Evolutionary conservation across 306 rosid species (phyloP), one percentile per base, ranked within the genome.

Genomic region (Begonia fuchsioides): DNA sequence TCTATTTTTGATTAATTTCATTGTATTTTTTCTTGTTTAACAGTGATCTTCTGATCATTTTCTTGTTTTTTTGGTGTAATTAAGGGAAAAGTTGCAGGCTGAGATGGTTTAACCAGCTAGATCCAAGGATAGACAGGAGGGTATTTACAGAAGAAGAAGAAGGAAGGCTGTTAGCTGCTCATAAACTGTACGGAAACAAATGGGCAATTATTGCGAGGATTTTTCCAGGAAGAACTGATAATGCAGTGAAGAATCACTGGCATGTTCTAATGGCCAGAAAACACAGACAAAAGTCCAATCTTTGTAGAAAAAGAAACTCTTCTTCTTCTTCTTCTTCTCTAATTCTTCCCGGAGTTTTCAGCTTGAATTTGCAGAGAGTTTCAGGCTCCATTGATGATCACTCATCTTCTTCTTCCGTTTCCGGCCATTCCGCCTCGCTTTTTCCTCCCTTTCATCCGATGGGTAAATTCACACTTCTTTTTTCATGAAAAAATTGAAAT

Each of bases 231-330:
- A 77, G 96, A 49, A 87, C 96, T 14, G 96, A 87, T 61, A 87
- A 87, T 63, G 84, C 93, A 52, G 96, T 87, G 46, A 87, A 87
- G 85, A 87, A 87, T 53, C 96, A 87, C 47, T 87, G 93, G 93
- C 96, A 87, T 48, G 94, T 87, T 35, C 75, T 87, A 48, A 87
- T 82, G 93, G 92, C 96, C 9, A 68, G 93, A 49, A 87, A 70
- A 55, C 79, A 73, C 17, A 71, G 94, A 57, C 87, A 87, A 48
- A 68, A 77, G 12, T 73, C 80, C 47, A 59, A 62, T 43, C 64
- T 57, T 50, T 75, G 52, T 41, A 60, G 80, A 62, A 87, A 76
- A 67, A 74, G 93, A 64, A 87, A 70, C 14, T 63, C 75, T 44
- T 67, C 35, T 52, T 72, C 5, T 26, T 26, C 35, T 26, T 26